phyloP scores from a whole-genome alignment of 2,329 filamentous ascomycete genomes.

The Diaporthe citriasiana region DNA sequence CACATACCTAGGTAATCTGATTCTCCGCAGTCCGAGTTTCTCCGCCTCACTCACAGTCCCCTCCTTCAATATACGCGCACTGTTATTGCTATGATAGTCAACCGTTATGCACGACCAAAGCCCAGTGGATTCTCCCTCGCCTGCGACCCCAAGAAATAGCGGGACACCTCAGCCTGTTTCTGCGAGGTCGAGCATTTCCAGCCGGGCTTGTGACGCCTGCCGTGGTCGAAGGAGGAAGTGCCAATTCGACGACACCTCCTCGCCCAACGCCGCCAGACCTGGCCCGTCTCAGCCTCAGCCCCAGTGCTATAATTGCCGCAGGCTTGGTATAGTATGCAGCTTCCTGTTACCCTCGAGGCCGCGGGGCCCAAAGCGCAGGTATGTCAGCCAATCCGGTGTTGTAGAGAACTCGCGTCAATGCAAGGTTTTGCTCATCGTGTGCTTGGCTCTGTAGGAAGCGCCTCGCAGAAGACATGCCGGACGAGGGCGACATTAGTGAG shows the following conservation, averaged over 20 bases:
- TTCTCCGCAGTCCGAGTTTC: conserved; percentile 22
- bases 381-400: neutral
- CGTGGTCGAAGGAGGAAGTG: conserved; percentile 23
- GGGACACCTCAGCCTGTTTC: conserved; percentile 23
- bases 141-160: neutral
- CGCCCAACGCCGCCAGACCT: neutral
- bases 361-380: conserved; percentile 24
- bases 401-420: neutral
- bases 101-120: neutral
- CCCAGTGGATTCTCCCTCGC: neutral
- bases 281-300: neutral
- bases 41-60: conserved; percentile 9
- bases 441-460: conserved; percentile 3
- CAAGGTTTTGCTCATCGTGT: conserved; percentile 11
- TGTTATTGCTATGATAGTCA: neutral
- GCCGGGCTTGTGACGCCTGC: conserved; percentile 19
- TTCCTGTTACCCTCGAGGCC: conserved; percentile 18
- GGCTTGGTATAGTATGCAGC: conserved; percentile 10
- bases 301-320: conserved; percentile 10
- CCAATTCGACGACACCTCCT: neutral
- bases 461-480: conserved; percentile 1
- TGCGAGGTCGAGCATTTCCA: conserved; percentile 12
- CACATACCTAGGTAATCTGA: neutral
- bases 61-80: neutral
- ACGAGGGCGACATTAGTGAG: neutral